These are phyloP conservation scores for Drosera spatulata DNA, from an alignment of 179 eudicot species.

Conservation along the genomic window DNA sequence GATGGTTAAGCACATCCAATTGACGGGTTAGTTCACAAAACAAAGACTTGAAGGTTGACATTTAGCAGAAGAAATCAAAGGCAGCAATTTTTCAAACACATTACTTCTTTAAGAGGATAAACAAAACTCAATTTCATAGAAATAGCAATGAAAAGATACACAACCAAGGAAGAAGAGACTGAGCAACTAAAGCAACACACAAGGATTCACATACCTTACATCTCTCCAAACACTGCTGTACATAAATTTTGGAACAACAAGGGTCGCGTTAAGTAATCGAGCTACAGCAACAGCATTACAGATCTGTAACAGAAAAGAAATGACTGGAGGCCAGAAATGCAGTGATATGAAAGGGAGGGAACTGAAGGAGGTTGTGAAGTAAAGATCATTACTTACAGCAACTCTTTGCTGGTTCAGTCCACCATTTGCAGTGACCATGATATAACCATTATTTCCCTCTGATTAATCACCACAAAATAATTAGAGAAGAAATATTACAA, in stretches of 20 bases:
- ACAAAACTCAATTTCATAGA: neutral
- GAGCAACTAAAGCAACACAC: constrained; percentile 1
- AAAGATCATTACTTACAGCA: constrained; percentile 52
- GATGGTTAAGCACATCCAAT: too few relatives aligned
- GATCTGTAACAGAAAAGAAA: constrained; percentile 33
- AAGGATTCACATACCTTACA: constrained; percentile 37
- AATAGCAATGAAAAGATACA: neutral
- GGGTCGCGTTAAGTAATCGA: constrained; percentile 92
- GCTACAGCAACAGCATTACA: constrained; percentile 99
- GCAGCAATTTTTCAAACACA: neutral
- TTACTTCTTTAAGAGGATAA: neutral
- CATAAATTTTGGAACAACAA: constrained; percentile 86
- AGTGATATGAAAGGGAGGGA: neutral
- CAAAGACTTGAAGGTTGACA: too few relatives aligned
- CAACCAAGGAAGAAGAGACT: neutral
- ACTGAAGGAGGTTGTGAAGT: neutral
- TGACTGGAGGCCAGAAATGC: neutral
- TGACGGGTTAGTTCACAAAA: too few relatives aligned
- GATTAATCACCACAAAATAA: constrained; percentile 12
- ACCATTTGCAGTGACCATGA: constrained; percentile 93
- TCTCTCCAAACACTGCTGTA: constrained; percentile 99
- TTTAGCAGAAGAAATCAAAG: neutral
- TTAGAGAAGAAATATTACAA: too few relatives aligned
- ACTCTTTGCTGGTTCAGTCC: constrained; percentile 99
- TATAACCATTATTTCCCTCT: constrained; percentile 87